Conservation (phyloP, 768 basidiomycete genomes). For the Boletus fagicola region DNA sequence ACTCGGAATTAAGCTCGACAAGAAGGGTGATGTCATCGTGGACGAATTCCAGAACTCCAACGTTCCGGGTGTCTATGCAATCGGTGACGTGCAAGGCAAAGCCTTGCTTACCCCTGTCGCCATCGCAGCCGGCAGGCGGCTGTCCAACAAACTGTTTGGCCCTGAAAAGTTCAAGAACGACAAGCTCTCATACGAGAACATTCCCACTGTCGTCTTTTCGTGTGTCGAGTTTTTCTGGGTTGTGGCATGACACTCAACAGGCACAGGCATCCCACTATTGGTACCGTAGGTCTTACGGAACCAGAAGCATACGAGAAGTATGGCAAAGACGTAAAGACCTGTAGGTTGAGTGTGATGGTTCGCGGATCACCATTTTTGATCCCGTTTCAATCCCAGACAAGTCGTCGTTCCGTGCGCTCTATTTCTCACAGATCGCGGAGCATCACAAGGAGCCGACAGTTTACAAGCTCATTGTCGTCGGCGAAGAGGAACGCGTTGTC, state of each 20-base stretch:
- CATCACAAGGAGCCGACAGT: constrained; percentile 93
- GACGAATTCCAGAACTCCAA: constrained; percentile 89
- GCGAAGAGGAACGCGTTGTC: constrained; percentile 92
- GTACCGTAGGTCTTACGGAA: constrained; percentile 94
- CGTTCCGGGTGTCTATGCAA: constrained; percentile 68
- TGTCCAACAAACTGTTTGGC: constrained; percentile 90
- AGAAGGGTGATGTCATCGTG: constrained; percentile 81
- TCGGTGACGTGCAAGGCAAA: constrained; percentile 94
- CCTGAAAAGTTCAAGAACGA: constrained; percentile 81
- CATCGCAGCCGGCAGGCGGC: constrained; percentile 88
- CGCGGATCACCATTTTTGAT: not conserved
- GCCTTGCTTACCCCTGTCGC: constrained; percentile 94
- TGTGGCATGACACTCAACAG: constrained; percentile 4
- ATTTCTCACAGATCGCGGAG: constrained; percentile 89
- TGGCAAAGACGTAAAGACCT: constrained; percentile 88
- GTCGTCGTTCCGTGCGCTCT: constrained; percentile 77
- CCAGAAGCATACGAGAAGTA: constrained; percentile 85
- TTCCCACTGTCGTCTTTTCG: constrained; percentile 97
- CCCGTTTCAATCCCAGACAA: constrained; percentile 52
- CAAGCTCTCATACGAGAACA: constrained; percentile 85
- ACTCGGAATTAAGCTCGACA: constrained; percentile 69
- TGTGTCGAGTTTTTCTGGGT: constrained; percentile 41
- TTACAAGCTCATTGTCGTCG: constrained; percentile 87
- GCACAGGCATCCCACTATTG: constrained; percentile 87
- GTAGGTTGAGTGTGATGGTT: constrained; percentile 46